Percentiles rank a stretch among this genome's conserved stretches.
Conservation (phyloP, 768 basidiomycete genomes). For the Kwoniella sp. region DNA sequence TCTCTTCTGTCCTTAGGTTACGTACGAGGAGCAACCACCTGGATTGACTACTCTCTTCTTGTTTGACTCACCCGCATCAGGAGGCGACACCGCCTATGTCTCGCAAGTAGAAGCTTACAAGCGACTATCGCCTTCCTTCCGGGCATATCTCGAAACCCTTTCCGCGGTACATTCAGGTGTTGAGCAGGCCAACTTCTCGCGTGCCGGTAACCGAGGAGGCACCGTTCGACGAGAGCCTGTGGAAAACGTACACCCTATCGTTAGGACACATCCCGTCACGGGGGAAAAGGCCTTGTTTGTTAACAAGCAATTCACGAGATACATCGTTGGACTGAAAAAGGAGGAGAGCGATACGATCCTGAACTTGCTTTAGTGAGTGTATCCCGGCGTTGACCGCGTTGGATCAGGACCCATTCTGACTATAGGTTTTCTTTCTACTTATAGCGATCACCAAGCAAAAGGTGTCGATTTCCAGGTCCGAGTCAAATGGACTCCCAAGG, state of each 20-base stretch:
- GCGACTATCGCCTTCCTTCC: conserved; percentile 73
- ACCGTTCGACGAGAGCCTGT: conserved; percentile 79
- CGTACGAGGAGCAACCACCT: conserved; percentile 80
- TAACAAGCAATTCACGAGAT: conserved; percentile 75
- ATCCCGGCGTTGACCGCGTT: too few relatives aligned
- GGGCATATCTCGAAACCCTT: conserved; percentile 75
- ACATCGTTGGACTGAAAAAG: conserved; percentile 79
- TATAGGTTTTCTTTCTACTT: not conserved
- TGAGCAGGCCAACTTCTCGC: conserved; percentile 75
- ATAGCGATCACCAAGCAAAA: conserved; percentile 71
- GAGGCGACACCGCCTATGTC: conserved; percentile 57
- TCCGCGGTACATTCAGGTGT: conserved; percentile 79
- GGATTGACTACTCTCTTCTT: conserved; percentile 84
- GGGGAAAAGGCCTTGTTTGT: conserved; percentile 85
- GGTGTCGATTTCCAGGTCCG: conserved; percentile 78
- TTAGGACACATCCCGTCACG: conserved; percentile 78
- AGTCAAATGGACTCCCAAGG: conserved; percentile 72
- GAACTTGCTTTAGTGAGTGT: conserved; percentile 35
- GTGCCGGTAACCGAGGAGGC: conserved; percentile 70
- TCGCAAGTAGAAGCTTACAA: conserved; percentile 63
- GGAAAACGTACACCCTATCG: conserved; percentile 74
- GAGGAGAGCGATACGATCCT: conserved; percentile 72
- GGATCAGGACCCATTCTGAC: too few relatives aligned
- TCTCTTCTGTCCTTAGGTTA: conserved; percentile 44
- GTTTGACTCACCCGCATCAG: conserved; percentile 62